Base-by-base conservation (phyloP, 768 basidiomycete species). In the Strobilomyces echinocephalus region DNA sequence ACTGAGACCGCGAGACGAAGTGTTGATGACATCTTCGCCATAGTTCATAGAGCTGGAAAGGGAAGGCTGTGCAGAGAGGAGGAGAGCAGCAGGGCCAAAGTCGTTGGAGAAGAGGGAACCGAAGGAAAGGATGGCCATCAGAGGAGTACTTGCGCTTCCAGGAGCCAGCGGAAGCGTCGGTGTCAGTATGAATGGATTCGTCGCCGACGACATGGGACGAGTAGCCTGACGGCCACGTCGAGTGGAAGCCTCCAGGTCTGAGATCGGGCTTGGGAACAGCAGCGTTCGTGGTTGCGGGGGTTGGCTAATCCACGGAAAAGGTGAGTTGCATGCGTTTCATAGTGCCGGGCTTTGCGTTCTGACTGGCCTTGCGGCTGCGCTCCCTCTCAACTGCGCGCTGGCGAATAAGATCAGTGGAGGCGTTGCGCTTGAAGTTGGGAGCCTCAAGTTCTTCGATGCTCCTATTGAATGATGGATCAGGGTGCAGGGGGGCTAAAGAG, bases 291-390 rank as follows among this genome's bases (percentile, higher is more conserved):
- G 67, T 68, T 20, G 79, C 66, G 2, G 79, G 75, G 15, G 73
- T 62, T 16, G 84, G 85, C 54, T 85, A 83, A 70, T 91, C 90
- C 60, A 91, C 77, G 60, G 86, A 85, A 69, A 92, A 92, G 1
- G 89, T 92, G 72, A 91, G 91, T 61, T 93, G 90, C 88, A 91
- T 91, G 42, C 89, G 83, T 60, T 89, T 87, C 71, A 91, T 87
- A 46, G 79, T 85, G 14, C 87, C 88, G 7, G 84, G 83, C 52
- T 76, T 74, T 26, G 80, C 76, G 56, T 83, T 80, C 61, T 79
- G 76, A 60, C 75, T 79, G 12, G 81, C 82, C 67, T 88, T 87
- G 50, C 88, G 85, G 63, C 76, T 81, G 66, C 86, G 88, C 69
- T 92, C 90, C 67, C 86, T 85, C 66, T 91, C 90, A 18, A 74